Percentiles rank a stretch among this genome's conserved stretches.
phyloP scores from a whole-genome alignment of 2,329 filamentous ascomycete genomes.

The Ophiostoma sp. region DNA sequence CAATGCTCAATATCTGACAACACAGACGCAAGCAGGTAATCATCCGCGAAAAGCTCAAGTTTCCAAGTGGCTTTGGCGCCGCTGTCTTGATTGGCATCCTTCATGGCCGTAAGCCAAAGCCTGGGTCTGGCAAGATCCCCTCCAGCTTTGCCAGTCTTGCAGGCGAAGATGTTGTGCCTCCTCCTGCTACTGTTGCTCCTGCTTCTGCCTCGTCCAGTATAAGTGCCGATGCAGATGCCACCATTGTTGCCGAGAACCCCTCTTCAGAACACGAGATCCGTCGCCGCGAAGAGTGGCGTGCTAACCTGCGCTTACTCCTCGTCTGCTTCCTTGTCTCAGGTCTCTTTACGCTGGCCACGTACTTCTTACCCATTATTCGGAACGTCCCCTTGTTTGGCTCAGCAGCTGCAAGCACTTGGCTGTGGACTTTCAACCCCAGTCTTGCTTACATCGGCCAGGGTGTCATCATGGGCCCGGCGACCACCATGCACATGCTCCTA shows the following conservation, averaged over 20 bases:
- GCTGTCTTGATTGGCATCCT: conserved; percentile 88
- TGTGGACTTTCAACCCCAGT: conserved; percentile 94
- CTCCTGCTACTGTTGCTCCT: background rate
- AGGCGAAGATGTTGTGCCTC: conserved; percentile 18
- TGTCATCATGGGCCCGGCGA: conserved; percentile 96
- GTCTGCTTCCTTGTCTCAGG: conserved; percentile 56
- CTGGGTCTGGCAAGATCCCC: conserved; percentile 19
- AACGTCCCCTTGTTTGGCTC: conserved; percentile 82
- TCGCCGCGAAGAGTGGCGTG: conserved; percentile 36
- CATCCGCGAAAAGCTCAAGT: conserved; percentile 83
- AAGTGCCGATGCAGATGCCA: background rate
- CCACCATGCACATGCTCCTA: conserved; percentile 90
- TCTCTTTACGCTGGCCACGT: conserved; percentile 71
- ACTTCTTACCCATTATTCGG: conserved; percentile 80
- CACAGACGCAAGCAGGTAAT: conserved; percentile 63
- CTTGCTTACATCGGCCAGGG: conserved; percentile 97
- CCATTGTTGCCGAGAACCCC: conserved; percentile 23
- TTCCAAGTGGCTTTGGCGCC: conserved; percentile 92
- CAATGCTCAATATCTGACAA: background rate
- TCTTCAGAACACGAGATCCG: conserved; percentile 30
- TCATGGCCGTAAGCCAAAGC: conserved; percentile 50
- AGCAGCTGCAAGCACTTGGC: conserved; percentile 69
- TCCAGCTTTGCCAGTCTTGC: conserved; percentile 32
- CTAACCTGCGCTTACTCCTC: conserved; percentile 51
- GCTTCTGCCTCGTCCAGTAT: no score